Evolutionary conservation across 768 basidiomycete genomes (phyloP), one percentile per base, ranked within the genome.

Genomic region (Boletus sp.): DNA sequence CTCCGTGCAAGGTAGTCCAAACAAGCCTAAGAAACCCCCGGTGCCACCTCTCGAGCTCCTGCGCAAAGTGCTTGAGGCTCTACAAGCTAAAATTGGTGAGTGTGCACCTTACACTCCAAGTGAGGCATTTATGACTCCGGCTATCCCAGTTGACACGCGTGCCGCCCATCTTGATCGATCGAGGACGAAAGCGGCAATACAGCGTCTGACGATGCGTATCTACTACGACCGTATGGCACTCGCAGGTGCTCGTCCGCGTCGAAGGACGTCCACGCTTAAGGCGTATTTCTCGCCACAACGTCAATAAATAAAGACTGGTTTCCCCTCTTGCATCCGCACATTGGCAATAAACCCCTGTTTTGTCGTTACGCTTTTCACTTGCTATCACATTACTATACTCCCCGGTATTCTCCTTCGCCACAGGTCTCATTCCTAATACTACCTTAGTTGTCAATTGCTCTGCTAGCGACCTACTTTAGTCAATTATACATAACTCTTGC

Each of bases 121-220:
- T 37, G 14, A 39, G 14, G 30, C 3, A 15, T 47, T 36, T 36
- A 47, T 47, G 39, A 50, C 14, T 8, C 14, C 14, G 12, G 24
- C 33, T 37, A 37, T 30, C 42, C 12, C 56, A 90, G 88, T 82
- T 46, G 90, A 92, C 66, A 85, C 83, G 3, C 85, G 88, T 46
- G 89, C 87, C 29, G 83, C 85, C 2, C 83, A 89, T 68, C 76
- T 92, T 35, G 89, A 91, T 59, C 84, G 90, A 47, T 89, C 90
- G 3, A 79, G 86, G 54, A 80, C 83, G 5, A 92, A 92, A 62
- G 86, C 83, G 3, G 79, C 80, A 1, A 70, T 91, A 48, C 87
- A 91, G 65, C 81, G 80, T 44, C 69, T 90, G 14, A 76, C 81
- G 9, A 79, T 87, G 75, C 81, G 85, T 24, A 71, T 91, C 12